Base-by-base conservation (phyloP, 768 basidiomycete species). In the Saitozyma sp. region DNA sequence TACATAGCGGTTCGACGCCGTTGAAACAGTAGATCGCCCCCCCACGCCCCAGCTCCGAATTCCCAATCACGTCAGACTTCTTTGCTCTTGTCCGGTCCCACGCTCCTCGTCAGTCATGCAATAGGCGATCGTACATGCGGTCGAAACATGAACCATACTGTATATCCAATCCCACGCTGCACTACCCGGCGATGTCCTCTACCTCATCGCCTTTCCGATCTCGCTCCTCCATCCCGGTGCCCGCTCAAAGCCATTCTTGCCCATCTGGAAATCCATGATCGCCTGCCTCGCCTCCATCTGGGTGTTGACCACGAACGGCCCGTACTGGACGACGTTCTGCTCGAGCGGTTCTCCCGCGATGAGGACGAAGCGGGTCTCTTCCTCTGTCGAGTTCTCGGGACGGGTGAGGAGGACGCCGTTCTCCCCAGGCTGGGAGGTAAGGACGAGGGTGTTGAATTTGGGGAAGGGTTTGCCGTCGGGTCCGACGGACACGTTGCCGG, bases 171-270 rank as follows among this genome's bases (percentile, higher is more conserved):
- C 11, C 45, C 11, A 6, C n/a, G 6, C 2, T 1, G 6, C 45
- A 46, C 45, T 13, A 11, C 13, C 45, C 13, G 45, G 13, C n/a
- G 45, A 46, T 46, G 13, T 17, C 2, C 6, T 6, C n/a, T 13
- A 17, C 45, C 45, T 52, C 51, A 29, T 19, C 11, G 51, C 62
- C 60, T 70, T 69, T 7, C 71, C 92, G 69, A 93, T 92, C 75
- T 87, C 83, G 71, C 89, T 91, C 80, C 87, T 85, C 95, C 94
- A 98, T 14, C 83, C 87, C 65, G 86, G 87, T 8, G 88, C 93
- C 66, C 86, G 87, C 80, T 97, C 95, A 77, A 97, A 97, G 5
- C 95, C 95, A 73, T 97, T 96, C 68, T 71, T 80, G 42, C 87
- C 89, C 48, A 81, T 78, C 80, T 86, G 89, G 76, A 91, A 94